These are phyloP conservation scores for Ophidiomyces ophidiicola DNA, from an alignment of 2,329 filamentous ascomycete genomes.

Conservation along the genomic window DNA sequence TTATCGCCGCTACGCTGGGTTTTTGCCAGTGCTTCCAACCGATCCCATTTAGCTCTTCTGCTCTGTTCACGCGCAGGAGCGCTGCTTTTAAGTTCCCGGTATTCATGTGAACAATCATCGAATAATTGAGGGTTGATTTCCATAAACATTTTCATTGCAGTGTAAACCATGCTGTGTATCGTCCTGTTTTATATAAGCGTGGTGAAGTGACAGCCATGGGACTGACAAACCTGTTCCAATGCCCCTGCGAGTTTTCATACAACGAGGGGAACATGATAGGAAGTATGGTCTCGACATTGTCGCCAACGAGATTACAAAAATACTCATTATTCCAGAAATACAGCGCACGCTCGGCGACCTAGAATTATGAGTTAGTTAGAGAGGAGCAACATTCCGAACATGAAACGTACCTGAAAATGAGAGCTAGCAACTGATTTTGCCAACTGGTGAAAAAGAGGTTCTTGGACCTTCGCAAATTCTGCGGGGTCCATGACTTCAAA, in stretches of 20 bases:
- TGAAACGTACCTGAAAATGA: conserved; percentile 64
- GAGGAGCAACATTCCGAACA: not conserved
- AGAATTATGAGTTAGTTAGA: conserved; percentile 14
- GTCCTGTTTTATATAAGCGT: conserved; percentile 51
- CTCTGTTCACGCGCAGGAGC: conserved; percentile 71
- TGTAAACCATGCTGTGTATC: conserved; percentile 99
- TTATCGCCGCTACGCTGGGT: conserved; percentile 44
- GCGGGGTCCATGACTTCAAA: conserved; percentile 99
- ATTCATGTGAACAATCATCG: conserved; percentile 96
- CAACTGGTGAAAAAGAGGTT: conserved; percentile 91
- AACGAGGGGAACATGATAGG: conserved; percentile 98
- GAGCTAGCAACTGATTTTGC: conserved; percentile 97
- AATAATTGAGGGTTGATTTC: conserved; percentile 98
- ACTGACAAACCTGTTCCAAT: conserved; percentile 79
- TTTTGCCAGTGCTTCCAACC: conserved; percentile 67
- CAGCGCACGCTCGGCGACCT: conserved; percentile 86
- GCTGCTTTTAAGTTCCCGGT: conserved; percentile 90
- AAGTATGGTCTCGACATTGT: conserved; percentile 95
- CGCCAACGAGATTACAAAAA: conserved; percentile 97
- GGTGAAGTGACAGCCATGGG: not conserved
- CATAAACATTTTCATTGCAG: conserved; percentile 99
- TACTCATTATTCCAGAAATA: conserved; percentile 99
- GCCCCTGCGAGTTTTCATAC: conserved; percentile 97
- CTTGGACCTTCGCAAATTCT: conserved; percentile 97
- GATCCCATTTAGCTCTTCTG: conserved; percentile 80